phyloP scores from a whole-genome alignment of 2,329 filamentous ascomycete species.

The Xylariaceae sp. region DNA sequence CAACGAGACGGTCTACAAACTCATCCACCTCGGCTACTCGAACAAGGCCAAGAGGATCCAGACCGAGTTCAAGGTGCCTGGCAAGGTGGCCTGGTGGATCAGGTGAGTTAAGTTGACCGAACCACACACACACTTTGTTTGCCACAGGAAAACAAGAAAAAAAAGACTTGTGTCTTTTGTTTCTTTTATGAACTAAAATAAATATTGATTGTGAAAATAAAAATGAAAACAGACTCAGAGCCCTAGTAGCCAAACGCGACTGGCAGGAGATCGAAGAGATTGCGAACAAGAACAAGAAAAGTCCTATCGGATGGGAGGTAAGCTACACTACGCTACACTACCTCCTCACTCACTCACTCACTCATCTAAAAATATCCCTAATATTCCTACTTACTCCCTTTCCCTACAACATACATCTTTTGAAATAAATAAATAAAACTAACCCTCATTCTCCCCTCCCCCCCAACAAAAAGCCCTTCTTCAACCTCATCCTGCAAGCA shows the following conservation, averaged over 20 bases:
- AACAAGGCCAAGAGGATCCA: conserved; percentile 84
- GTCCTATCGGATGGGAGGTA: conserved; percentile 94
- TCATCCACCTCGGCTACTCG: conserved; percentile 74
- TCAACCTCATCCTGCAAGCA: conserved; percentile 79
- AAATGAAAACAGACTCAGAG: conserved; percentile 67
- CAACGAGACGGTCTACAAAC: conserved; percentile 86
- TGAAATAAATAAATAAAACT: too few relatives aligned
- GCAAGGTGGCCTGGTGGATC: conserved; percentile 86
- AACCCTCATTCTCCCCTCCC: background rate
- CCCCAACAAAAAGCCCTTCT: conserved; percentile 64
- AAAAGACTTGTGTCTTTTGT: too few relatives aligned
- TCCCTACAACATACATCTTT: too few relatives aligned
- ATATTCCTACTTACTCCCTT: too few relatives aligned
- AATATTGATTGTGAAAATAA: conserved; percentile 2
- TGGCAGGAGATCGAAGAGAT: conserved; percentile 92
- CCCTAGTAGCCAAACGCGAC: conserved; percentile 81
- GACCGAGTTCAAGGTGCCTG: conserved; percentile 85
- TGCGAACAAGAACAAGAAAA: conserved; percentile 70
- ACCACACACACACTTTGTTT: too few relatives aligned
- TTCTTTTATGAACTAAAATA: too few relatives aligned
- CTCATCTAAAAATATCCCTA: too few relatives aligned
- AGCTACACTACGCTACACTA: too few relatives aligned
- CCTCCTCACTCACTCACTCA: too few relatives aligned
- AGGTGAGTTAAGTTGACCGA: too few relatives aligned
- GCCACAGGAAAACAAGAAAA: too few relatives aligned